Percentiles rank a stretch among this genome's conserved stretches.
Evolutionary conservation across 139 green algal genomes (phyloP).

Genomic region (Closterium sp.): DNA sequence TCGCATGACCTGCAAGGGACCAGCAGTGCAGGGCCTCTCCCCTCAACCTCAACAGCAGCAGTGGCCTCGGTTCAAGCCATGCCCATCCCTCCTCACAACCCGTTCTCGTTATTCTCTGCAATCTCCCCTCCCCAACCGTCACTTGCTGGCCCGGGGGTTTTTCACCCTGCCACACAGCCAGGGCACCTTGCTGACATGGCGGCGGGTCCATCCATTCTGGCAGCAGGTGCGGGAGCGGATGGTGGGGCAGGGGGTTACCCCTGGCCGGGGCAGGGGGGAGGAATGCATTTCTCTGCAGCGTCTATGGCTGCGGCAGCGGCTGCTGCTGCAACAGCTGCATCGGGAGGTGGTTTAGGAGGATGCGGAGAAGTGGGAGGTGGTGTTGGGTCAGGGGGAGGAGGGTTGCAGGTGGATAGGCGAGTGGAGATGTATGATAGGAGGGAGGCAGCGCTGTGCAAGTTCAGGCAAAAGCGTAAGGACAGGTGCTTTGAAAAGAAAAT

Average conservation of each 20-base stretch:
- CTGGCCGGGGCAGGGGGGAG: not conserved
- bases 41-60: not conserved
- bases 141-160: not conserved
- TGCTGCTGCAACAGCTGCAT: not conserved
- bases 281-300: not conserved
- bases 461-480: slow-evolving; percentile 58
- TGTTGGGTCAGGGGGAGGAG: not conserved
- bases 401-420: slow-evolving; percentile 1
- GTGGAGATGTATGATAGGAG: slow-evolving; percentile 35
- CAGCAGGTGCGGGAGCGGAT: not conserved
- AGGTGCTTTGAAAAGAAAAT: slow-evolving; percentile 63
- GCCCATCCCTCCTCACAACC: not conserved
- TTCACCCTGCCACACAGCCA: not conserved
- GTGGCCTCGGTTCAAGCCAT: not conserved
- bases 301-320: not conserved
- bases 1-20: not conserved
- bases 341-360: not conserved
- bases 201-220: not conserved
- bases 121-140: not conserved
- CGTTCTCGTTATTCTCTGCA: not conserved
- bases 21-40: not conserved
- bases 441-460: slow-evolving; percentile 43
- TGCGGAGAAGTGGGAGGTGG: too few relatives aligned
- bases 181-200: not conserved
- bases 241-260: not conserved